These are phyloP conservation scores for Citeromyces siamensis DNA, from an alignment of 1,139 yeast genomes.

Conservation along the genomic window DNA sequence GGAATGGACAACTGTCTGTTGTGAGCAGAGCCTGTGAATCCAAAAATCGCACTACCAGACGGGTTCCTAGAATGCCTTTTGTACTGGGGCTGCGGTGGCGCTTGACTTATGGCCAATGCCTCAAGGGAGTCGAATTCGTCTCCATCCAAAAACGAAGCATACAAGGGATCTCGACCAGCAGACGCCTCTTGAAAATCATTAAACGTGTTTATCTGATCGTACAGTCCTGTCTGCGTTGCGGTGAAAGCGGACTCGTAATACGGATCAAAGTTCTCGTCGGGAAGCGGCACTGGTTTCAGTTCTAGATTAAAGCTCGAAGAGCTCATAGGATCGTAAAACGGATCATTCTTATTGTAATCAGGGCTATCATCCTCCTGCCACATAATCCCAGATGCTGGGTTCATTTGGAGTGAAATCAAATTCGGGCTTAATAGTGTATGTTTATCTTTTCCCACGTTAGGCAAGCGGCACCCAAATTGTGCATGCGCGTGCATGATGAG, in stretches of 20 bases:
- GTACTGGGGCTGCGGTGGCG: slow-evolving; percentile 7
- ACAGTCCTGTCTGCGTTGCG: background rate
- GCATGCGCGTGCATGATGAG: background rate
- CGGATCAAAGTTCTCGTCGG: slow-evolving; percentile 21
- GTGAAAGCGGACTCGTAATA: background rate
- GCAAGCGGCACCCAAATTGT: slow-evolving; percentile 10
- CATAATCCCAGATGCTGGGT: background rate
- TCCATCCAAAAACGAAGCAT: background rate
- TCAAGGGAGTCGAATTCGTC: slow-evolving; percentile 10
- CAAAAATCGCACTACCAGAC: slow-evolving; percentile 51
- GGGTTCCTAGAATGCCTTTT: slow-evolving; percentile 16
- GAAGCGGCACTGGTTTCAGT: slow-evolving; percentile 24
- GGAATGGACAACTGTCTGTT: slow-evolving; percentile 31
- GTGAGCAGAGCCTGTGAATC: slow-evolving; percentile 33
- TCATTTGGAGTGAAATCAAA: background rate
- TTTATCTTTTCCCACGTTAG: slow-evolving; percentile 10
- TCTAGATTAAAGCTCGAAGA: slow-evolving; percentile 11
- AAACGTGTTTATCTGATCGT: background rate
- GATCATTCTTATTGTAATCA: slow-evolving; percentile 18
- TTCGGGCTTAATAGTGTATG: slow-evolving; percentile 1
- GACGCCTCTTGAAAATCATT: background rate
- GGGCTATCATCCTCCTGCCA: background rate
- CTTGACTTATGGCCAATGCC: background rate
- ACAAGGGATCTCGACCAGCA: background rate
- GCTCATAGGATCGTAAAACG: slow-evolving; percentile 23